Percentiles rank a stretch among this genome's conserved stretches.
phyloP scores from a whole-genome alignment of 1,284 basidiomycete species.

The Ustilago loliicola region DNA sequence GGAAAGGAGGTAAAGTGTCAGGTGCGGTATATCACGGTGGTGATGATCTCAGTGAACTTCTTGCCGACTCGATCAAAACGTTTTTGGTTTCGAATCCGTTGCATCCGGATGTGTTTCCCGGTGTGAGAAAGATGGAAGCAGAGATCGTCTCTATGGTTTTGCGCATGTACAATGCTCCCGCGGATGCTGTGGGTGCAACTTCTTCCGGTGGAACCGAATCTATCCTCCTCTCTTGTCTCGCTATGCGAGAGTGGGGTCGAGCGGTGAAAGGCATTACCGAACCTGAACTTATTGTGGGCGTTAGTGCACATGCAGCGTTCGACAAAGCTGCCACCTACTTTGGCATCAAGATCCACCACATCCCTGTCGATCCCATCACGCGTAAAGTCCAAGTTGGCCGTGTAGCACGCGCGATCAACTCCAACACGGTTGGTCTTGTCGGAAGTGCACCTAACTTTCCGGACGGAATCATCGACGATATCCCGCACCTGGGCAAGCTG shows the following conservation, averaged over 20 bases:
- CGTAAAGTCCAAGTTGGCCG: slow-evolving; percentile 83
- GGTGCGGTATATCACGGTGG: slow-evolving; percentile 71
- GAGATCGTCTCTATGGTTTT: slow-evolving; percentile 96
- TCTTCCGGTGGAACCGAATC: slow-evolving; percentile 97
- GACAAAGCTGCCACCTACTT: slow-evolving; percentile 92
- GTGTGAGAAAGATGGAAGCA: slow-evolving; percentile 95
- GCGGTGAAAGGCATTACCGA: slow-evolving; percentile 86
- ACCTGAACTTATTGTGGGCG: slow-evolving; percentile 92
- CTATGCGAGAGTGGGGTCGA: slow-evolving; percentile 91
- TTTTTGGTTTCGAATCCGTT: slow-evolving; percentile 81
- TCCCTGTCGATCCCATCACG: slow-evolving; percentile 86
- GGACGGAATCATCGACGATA: slow-evolving; percentile 78
- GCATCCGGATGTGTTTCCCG: slow-evolving; percentile 95
- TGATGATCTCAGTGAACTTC: slow-evolving; percentile 59
- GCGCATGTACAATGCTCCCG: slow-evolving; percentile 81
- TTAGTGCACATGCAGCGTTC: slow-evolving; percentile 92
- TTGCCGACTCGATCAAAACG: slow-evolving; percentile 58
- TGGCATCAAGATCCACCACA: slow-evolving; percentile 88
- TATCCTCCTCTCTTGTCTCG: slow-evolving; percentile 93
- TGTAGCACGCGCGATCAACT: slow-evolving; percentile 76
- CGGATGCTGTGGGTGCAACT: slow-evolving; percentile 83
- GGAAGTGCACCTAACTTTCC: slow-evolving; percentile 84
- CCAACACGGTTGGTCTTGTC: slow-evolving; percentile 77
- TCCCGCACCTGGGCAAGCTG: slow-evolving; percentile 81
- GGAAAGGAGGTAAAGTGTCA: slow-evolving; percentile 67